Evolutionary conservation across 371 early-diverging fungal genomes (phyloP).

Genomic region (Mortierella sp.): DNA sequence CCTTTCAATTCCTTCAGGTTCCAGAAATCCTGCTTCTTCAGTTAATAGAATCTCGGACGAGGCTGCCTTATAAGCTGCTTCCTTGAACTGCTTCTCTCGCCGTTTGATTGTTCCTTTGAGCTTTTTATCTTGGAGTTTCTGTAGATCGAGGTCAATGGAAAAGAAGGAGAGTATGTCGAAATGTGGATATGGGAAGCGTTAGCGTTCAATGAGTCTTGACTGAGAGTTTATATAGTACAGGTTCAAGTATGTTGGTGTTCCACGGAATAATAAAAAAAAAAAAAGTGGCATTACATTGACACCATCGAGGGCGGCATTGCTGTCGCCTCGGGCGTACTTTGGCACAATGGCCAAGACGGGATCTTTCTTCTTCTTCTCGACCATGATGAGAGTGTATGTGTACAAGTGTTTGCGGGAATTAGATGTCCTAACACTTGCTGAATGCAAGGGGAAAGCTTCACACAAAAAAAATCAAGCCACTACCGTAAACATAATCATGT

Average conservation of each 20-base stretch:
- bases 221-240: not conserved
- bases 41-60: slow-evolving; percentile 82
- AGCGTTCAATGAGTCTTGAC: too few species aligned
- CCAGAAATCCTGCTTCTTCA: slow-evolving; percentile 84
- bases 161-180: not conserved
- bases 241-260: not conserved
- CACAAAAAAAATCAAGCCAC: slow-evolving; percentile 19
- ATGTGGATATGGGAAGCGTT: not conserved
- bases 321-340: slow-evolving; percentile 40
- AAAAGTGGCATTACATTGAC: slow-evolving; percentile 35
- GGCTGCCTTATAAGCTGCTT: slow-evolving; percentile 83
- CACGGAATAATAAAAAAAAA: not conserved
- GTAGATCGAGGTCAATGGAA: not conserved
- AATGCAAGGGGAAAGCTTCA: not conserved
- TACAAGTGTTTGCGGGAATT: not conserved
- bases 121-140: slow-evolving; percentile 78
- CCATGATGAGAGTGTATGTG: slow-evolving; percentile 22
- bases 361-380: slow-evolving; percentile 51
- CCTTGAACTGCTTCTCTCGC: slow-evolving; percentile 71
- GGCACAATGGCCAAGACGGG: slow-evolving; percentile 50
- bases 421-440: not conserved
- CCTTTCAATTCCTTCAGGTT: slow-evolving; percentile 91
- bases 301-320: slow-evolving; percentile 42
- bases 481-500: slow-evolving; percentile 10
- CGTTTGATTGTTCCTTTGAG: slow-evolving; percentile 70